Evolutionary conservation across 805 yeast species (phyloP), one percentile per base, ranked within the genome.

Genomic region (Yarrowia deformans): DNA sequence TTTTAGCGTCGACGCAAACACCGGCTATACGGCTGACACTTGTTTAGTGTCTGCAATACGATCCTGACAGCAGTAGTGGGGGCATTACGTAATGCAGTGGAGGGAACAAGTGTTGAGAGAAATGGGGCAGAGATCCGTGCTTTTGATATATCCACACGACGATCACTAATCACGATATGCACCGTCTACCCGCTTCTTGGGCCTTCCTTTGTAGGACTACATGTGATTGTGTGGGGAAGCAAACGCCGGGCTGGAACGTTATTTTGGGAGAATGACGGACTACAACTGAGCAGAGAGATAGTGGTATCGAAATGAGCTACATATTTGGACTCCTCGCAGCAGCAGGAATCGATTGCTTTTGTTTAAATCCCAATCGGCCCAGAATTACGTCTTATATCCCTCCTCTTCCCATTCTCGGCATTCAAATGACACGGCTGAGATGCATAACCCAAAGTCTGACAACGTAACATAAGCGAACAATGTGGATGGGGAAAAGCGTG

Each of bases 141-240:
- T 8, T 14, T 35, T 10, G 56, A 52, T 52, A 54, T 37, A 54
- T 37, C 58, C 58, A 18, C 58, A 54, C 13, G 58, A 37, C 32
- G 58, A 54, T 54, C 58, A 54, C 58, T 54, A 54, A 54, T 54
- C 58, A 9, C 16, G 1, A 5, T 12, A 50, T 50, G 56, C 56
- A 35, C 29, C 29, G n/a, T 5, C 18, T 16, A 10, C 35, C 60
- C 60, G 60, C 60, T 54, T 56, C 48, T 56, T 56, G 39, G 23
- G 46, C 63, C 63, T 56, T 56, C 63, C 63, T 29, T 48, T 29
- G 63, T 55, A 14, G 61, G 61, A 23, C 48, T 16, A 40, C 39
- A 56, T 48, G 48, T 56, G 63, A n/a, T 23, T 40, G 45, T 56
- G 63, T 42, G 63, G 63, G 63, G 63, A 56, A 56, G 63, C 63